phyloP scores from a whole-genome alignment of 805 yeast genomes.

The Wickerhamiella lipophila region DNA sequence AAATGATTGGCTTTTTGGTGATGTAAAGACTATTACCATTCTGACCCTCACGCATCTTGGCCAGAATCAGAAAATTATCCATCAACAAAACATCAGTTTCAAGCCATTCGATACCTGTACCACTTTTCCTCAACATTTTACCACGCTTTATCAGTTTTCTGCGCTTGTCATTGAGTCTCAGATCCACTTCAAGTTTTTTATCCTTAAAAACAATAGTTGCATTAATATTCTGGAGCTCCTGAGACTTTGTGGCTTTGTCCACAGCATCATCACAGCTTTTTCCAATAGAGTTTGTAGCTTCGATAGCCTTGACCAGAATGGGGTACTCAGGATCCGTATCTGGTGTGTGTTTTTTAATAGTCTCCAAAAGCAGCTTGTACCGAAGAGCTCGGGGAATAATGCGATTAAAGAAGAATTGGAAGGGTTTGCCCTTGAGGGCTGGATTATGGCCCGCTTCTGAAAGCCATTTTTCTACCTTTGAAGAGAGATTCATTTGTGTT shows the following conservation, averaged over 20 bases:
- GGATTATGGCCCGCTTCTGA: slow-evolving; percentile 39
- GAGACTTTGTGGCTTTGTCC: slow-evolving; percentile 45
- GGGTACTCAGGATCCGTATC: slow-evolving; percentile 40
- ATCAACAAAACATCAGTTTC: slow-evolving; percentile 43
- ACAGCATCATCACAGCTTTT: slow-evolving; percentile 49
- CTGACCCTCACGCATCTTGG: slow-evolving; percentile 28
- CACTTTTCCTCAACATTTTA: slow-evolving; percentile 47
- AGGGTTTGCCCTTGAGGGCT: slow-evolving; percentile 30
- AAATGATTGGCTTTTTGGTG: slow-evolving; percentile 30
- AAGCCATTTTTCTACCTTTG: slow-evolving; percentile 47
- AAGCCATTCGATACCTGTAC: slow-evolving; percentile 46
- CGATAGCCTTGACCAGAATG: slow-evolving; percentile 40
- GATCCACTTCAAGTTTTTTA: slow-evolving; percentile 34
- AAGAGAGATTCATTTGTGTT: slow-evolving; percentile 30
- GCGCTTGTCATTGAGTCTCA: slow-evolving; percentile 41
- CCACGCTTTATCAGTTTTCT: slow-evolving; percentile 50
- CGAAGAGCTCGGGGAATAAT: slow-evolving; percentile 44
- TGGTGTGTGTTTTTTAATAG: slow-evolving; percentile 41
- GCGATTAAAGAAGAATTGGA: slow-evolving; percentile 41
- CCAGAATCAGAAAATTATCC: slow-evolving; percentile 48
- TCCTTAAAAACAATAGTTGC: slow-evolving; percentile 43
- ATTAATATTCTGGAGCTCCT: slow-evolving; percentile 42
- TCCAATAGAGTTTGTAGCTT: slow-evolving; percentile 43
- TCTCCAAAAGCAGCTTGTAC: slow-evolving; percentile 48
- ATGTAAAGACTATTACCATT: slow-evolving; percentile 27